These are phyloP conservation scores for Cyberlindnera bimundalis DNA, from an alignment of 805 yeast species.

Conservation along the genomic window DNA sequence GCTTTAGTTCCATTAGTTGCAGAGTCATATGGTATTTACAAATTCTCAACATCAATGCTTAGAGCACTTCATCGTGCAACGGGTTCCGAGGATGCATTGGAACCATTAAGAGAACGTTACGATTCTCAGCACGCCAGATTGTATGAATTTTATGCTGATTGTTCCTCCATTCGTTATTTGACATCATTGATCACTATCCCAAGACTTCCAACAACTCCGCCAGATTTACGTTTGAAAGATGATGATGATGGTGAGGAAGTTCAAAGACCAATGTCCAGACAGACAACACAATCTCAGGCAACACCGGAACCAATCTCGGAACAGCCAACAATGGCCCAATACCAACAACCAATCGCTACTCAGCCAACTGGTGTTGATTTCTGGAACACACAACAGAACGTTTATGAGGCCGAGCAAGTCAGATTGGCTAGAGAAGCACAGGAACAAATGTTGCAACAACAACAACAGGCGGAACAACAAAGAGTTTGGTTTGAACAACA, in stretches of 20 bases:
- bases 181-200: constrained; percentile 82
- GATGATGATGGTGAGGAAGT: constrained; percentile 21
- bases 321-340: constrained; percentile 40
- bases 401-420: constrained; percentile 55
- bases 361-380: constrained; percentile 56
- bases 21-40: constrained; percentile 90
- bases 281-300: constrained; percentile 14
- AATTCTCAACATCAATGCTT: constrained; percentile 84
- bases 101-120: constrained; percentile 70
- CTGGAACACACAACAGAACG: constrained; percentile 47
- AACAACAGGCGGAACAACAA: constrained; percentile 63
- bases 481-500: constrained; percentile 70
- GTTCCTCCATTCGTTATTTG: constrained; percentile 77
- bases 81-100: constrained; percentile 70
- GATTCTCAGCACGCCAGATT: constrained; percentile 55
- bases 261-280: constrained; percentile 24
- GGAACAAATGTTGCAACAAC: constrained; percentile 61
- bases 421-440: constrained; percentile 60
- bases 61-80: constrained; percentile 79
- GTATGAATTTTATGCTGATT: constrained; percentile 84
- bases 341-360: constrained; percentile 37
- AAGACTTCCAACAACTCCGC: constrained; percentile 36
- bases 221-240: constrained; percentile 29
- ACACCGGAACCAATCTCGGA: constrained; percentile 43
- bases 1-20: constrained; percentile 87